Evolutionary conservation across 1,139 yeast species (phyloP), one percentile per base, ranked within the genome.

Genomic region (Sugiyamaella pinicola): DNA sequence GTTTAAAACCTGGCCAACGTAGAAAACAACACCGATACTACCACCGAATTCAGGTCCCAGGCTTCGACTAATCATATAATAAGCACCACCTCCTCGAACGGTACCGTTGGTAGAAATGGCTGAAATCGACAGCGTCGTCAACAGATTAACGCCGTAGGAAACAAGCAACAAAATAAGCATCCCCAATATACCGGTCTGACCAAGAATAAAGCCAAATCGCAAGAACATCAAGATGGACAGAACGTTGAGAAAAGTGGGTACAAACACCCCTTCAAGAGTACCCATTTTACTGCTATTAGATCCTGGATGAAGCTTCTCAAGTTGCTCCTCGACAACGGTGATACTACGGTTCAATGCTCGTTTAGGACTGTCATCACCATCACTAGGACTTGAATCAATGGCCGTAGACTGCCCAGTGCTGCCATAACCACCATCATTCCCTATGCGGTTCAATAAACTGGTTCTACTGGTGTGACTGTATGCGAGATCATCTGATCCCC

Each of bases 21-120:
- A 87, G 67, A 86, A 86, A 26, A 86, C 85, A 18, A 86, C 76
- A 1, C 95, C 95, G 52, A 86, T 85, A n/a, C 88, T 82, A 4
- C 93, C 95, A 7, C 95, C 95, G 66, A 86, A 86, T 62, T 86
- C 95, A 5, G 91, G 91, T 0, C 95, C 95, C 55, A 86, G 72
- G 15, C 87, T 82, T 55, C 95, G 72, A 28, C 87, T 82, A 55
- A 86, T 84, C 93, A 86, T 86, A 64, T 84, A 86, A 67, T 86
- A 86, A 0, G 93, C 90, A 17, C 95, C 95, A 3, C 95, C 95
- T 17, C 95, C 93, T 61, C 83, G 80, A 9, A 86, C 95, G 0
- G 88, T 85, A 5, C 95, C 95, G 65, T 86, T 86, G 1, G 95
- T 86, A 7, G 91, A 84, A 58, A 86, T 86, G 29, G 95, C 95